Conservation (phyloP, 805 yeast genomes). For the Hermanozyma aechmeae region DNA sequence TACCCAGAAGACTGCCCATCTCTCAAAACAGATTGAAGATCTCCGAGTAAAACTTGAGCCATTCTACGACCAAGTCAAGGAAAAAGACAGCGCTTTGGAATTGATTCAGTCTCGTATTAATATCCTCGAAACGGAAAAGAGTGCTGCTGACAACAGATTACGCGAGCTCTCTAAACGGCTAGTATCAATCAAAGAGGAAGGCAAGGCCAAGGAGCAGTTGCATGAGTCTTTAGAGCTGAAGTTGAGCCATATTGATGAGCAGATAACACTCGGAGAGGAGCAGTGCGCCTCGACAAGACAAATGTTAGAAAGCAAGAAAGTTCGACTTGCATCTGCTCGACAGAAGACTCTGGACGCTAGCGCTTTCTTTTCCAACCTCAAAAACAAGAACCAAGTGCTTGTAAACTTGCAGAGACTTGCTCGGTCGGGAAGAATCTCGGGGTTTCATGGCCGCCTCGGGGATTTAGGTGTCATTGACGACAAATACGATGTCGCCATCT, state of each 20-base stretch:
- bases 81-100: constrained; percentile 53
- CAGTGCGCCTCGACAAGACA: constrained; percentile 43
- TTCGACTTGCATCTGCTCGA: constrained; percentile 42
- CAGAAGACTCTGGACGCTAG: constrained; percentile 62
- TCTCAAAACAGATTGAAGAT: constrained; percentile 54
- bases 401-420: constrained; percentile 59
- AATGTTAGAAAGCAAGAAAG: constrained; percentile 45
- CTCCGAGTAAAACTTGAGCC: constrained; percentile 70
- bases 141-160: constrained; percentile 35
- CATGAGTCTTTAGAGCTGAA: constrained; percentile 39
- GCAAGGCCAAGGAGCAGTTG: constrained; percentile 40
- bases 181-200: constrained; percentile 36
- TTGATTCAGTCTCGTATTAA: constrained; percentile 60
- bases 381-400: constrained; percentile 68
- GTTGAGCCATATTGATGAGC: constrained; percentile 38
- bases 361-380: constrained; percentile 43
- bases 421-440: constrained; percentile 72
- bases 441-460: constrained; percentile 86
- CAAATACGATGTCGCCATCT: constrained; percentile 83
- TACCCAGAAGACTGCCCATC: constrained; percentile 63
- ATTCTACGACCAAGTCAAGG: constrained; percentile 62
- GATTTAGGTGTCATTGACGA: constrained; percentile 88
- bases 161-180: constrained; percentile 35
- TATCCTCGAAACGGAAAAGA: constrained; percentile 40
- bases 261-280: constrained; percentile 47